phyloP scores from a whole-genome alignment of 352 stramenopile species.

The Thraustochytrium sp. region DNA sequence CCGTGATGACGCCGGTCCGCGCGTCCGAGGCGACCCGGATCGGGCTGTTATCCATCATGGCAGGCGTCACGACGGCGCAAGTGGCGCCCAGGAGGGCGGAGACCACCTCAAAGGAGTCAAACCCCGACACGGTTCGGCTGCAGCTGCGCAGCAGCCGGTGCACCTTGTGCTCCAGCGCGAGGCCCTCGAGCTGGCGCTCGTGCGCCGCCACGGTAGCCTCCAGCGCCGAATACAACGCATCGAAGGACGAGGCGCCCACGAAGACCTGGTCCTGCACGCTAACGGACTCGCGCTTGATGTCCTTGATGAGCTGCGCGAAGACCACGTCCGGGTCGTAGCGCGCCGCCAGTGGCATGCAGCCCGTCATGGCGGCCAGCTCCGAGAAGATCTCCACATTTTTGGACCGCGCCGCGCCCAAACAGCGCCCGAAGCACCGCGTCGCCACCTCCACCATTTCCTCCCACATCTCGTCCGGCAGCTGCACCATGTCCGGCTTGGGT shows the following conservation, averaged over 20 bases:
- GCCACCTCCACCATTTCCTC: neutral
- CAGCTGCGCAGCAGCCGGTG: constrained; percentile 24
- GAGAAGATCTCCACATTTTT: neutral
- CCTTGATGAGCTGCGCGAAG: constrained; percentile 27
- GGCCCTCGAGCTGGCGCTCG: neutral
- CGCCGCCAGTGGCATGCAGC: constrained; percentile 5
- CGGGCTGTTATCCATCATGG: constrained; percentile 42
- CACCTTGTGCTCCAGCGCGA: constrained; percentile 30
- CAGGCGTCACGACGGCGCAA: constrained; percentile 4
- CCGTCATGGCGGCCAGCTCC: neutral
- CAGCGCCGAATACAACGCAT: neutral
- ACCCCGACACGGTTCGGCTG: constrained; percentile 21
- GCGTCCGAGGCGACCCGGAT: neutral
- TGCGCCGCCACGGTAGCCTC: neutral
- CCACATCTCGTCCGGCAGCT: constrained; percentile 24
- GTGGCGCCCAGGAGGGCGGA: neutral
- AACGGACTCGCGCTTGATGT: constrained; percentile 37
- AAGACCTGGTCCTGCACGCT: constrained; percentile 12
- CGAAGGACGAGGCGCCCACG: constrained; percentile 4
- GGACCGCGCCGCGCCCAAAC: neutral
- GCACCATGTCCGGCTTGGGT: neutral
- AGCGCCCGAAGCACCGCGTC: neutral
- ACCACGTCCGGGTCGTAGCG: constrained; percentile 29
- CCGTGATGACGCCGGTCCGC: neutral
- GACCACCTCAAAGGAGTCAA: constrained; percentile 15